Evolutionary conservation across 2,329 filamentous ascomycete species (phyloP).

Genomic region (Neonectria hederae): DNA sequence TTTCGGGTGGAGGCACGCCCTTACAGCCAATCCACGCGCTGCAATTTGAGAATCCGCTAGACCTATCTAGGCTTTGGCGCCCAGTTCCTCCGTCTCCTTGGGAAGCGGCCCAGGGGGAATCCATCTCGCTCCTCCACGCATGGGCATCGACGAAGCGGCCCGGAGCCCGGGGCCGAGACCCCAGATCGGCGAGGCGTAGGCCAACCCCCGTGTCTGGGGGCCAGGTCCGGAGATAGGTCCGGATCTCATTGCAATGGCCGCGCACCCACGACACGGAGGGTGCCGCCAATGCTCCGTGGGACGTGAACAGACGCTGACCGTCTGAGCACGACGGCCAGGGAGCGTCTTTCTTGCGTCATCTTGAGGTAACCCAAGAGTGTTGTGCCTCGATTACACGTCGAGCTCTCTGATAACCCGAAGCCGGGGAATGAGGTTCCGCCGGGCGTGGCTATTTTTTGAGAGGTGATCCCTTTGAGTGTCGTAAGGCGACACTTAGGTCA

Average conservation of each 20-base stretch:
- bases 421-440: constrained; percentile 6
- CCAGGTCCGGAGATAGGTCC: not conserved
- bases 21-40: constrained; percentile 24
- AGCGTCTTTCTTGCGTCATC: constrained; percentile 1
- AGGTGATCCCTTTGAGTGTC: constrained; percentile 11
- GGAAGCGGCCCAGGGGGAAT: not conserved
- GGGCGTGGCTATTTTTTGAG: not conserved
- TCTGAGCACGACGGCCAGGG: not conserved
- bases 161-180: constrained; percentile 20
- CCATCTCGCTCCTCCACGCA: not conserved
- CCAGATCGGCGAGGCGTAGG: not conserved
- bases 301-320: not conserved
- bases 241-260: not conserved
- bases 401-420: not conserved
- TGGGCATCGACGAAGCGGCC: not conserved
- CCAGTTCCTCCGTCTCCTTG: not conserved
- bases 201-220: not conserved
- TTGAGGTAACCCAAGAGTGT: not conserved
- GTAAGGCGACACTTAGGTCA: no score
- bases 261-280: not conserved
- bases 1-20: constrained; percentile 17
- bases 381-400: not conserved
- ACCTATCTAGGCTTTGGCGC: constrained; percentile 17
- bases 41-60: constrained; percentile 20
- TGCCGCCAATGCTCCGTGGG: not conserved